A percentile compares a stretch with the other conserved stretches of the same genome.
Evolutionary conservation across 306 rosid species (phyloP).

Genomic region (Trifolium pratense): DNA sequence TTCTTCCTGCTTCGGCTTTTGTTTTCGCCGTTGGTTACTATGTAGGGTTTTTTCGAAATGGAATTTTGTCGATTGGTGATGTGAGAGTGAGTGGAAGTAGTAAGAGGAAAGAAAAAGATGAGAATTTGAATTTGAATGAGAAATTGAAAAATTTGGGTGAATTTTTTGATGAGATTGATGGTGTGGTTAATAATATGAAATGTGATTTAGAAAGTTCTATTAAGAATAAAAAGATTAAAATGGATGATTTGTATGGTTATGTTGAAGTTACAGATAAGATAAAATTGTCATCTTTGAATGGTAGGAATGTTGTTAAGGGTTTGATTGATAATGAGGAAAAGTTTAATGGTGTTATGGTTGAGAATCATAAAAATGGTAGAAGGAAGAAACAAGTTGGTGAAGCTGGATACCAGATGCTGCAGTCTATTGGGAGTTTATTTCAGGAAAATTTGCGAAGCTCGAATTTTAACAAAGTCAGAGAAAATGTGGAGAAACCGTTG

Average conservation of each 20-base stretch:
- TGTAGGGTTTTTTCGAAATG: slow-evolving; percentile 67
- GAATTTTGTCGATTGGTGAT: slow-evolving; percentile 46
- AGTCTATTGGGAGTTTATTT: slow-evolving; percentile 63
- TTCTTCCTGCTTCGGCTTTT: slow-evolving; percentile 77
- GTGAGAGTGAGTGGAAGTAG: slow-evolving; percentile 50
- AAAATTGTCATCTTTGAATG: slow-evolving; percentile 52
- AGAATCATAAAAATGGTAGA: slow-evolving; percentile 58
- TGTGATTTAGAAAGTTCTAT: slow-evolving; percentile 60
- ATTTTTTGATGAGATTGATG: slow-evolving; percentile 61
- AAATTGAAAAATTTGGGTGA: slow-evolving; percentile 59
- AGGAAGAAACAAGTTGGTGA: slow-evolving; percentile 67
- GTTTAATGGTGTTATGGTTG: slow-evolving; percentile 48
- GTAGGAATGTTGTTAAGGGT: slow-evolving; percentile 49
- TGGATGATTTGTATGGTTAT: slow-evolving; percentile 67
- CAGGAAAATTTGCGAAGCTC: slow-evolving; percentile 56
- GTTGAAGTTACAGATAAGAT: slow-evolving; percentile 53
- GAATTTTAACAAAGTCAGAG: slow-evolving; percentile 56
- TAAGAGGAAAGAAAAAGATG: slow-evolving; percentile 63
- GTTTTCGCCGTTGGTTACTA: slow-evolving; percentile 76
- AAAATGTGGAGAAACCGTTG: slow-evolving; percentile 44
- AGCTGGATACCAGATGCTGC: slow-evolving; percentile 61
- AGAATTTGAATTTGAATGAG: slow-evolving; percentile 52
- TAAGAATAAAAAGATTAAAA: slow-evolving; percentile 57
- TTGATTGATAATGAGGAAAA: slow-evolving; percentile 57
- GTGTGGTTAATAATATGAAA: slow-evolving; percentile 57